These are phyloP conservation scores for Calcarisporium arbuscula DNA, from an alignment of 2,329 filamentous ascomycete genomes.

Conservation along the genomic window DNA sequence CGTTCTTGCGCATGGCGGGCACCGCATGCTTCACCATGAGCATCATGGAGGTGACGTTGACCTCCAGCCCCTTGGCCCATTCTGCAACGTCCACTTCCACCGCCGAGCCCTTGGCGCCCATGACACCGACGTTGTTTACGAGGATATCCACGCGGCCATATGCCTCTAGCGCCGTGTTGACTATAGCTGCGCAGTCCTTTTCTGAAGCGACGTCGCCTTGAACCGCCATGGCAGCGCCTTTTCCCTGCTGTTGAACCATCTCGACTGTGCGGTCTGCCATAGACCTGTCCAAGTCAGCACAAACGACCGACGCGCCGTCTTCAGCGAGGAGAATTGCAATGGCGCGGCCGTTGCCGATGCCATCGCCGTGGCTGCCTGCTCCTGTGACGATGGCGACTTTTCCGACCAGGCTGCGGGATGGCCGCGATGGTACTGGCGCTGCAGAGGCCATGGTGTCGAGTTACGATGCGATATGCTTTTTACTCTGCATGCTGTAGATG, in stretches of 20 bases:
- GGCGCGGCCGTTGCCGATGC: conserved; percentile 54
- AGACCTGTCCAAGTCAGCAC: conserved; percentile 44
- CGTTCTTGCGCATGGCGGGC: conserved; percentile 52
- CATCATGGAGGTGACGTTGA: conserved; percentile 62
- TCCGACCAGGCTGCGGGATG: conserved; percentile 18
- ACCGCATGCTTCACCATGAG: conserved; percentile 56
- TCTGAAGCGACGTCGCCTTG: conserved; percentile 49
- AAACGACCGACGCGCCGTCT: conserved; percentile 53
- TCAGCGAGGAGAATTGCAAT: conserved; percentile 53
- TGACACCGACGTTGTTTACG: conserved; percentile 59
- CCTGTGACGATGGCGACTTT: conserved; percentile 20
- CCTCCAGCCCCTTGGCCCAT: conserved; percentile 50
- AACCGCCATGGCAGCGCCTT: conserved; percentile 34
- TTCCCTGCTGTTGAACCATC: conserved; percentile 38
- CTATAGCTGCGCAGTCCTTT: conserved; percentile 40
- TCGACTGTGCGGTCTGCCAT: conserved; percentile 47
- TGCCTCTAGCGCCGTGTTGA: conserved; percentile 32
- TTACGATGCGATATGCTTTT: no score
- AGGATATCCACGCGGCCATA: conserved; percentile 57
- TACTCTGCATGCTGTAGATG: no score
- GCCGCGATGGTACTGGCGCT: conserved; percentile 12
- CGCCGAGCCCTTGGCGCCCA: conserved; percentile 52
- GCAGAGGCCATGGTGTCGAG: no score
- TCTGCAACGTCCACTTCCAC: conserved; percentile 52
- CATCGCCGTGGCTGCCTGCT: conserved; percentile 38